Evolutionary conservation across 129 eudicot genomes (phyloP).

Genomic region (Deinandra increscens): DNA sequence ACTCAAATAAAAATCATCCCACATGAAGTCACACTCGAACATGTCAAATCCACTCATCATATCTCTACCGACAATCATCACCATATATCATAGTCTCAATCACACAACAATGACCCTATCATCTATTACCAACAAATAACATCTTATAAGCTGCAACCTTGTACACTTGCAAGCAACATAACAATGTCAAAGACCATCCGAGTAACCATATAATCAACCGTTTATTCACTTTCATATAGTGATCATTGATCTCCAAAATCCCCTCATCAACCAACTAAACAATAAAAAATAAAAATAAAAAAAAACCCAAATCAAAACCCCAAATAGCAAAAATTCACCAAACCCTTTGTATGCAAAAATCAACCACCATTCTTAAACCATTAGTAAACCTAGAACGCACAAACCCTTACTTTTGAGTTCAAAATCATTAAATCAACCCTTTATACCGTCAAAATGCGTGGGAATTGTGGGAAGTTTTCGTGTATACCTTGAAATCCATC

Average conservation of each 20-base stretch:
- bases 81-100: not conserved
- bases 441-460: slow-evolving; percentile 5
- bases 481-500: slow-evolving; percentile 79
- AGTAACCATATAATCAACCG: not conserved
- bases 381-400: slow-evolving; percentile 1
- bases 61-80: not conserved
- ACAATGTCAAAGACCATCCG: slow-evolving; percentile 1
- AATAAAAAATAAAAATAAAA: too few relatives aligned
- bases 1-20: not conserved
- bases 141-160: not conserved
- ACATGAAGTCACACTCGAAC: not conserved
- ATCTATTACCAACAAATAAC: too few relatives aligned
- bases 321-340: not conserved
- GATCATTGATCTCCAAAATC: not conserved
- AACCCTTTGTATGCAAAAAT: slow-evolving; percentile 10
- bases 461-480: not conserved
- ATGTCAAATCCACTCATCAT: not conserved
- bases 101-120: not conserved
- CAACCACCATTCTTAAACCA: not conserved
- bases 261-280: slow-evolving; percentile 17
- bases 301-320: too few relatives aligned
- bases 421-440: slow-evolving; percentile 7
- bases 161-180: slow-evolving; percentile 2
- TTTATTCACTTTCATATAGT: not conserved
- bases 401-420: slow-evolving; percentile 5